These are phyloP conservation scores for Fagus crenata DNA, from an alignment of 306 rosid genomes.

Conservation along the genomic window DNA sequence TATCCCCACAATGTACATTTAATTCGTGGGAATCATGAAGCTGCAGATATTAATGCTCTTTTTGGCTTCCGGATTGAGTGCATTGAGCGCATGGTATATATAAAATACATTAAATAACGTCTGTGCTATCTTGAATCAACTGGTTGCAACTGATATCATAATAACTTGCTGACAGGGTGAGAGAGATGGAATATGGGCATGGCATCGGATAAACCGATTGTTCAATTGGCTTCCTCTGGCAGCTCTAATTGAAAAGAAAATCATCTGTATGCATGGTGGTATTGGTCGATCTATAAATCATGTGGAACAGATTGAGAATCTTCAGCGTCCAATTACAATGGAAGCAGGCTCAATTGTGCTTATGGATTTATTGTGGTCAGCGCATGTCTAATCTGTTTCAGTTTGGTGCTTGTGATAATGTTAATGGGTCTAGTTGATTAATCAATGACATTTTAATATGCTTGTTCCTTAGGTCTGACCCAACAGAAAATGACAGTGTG, in stretches of 20 bases:
- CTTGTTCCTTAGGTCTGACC: constrained; percentile 83
- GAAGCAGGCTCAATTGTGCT: constrained; percentile 99
- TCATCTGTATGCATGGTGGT: constrained; percentile 99
- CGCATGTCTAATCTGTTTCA: constrained; percentile 28
- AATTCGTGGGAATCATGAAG: constrained; percentile 99
- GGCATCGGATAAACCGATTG: constrained; percentile 96
- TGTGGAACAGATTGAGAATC: constrained; percentile 90
- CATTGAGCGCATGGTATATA: constrained; percentile 90
- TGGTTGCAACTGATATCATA: constrained; percentile 28
- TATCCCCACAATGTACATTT: constrained; percentile 83
- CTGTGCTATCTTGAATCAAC: constrained; percentile 15
- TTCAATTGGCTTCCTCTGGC: constrained; percentile 99
- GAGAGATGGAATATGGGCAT: constrained; percentile 98
- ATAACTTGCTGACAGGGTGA: constrained; percentile 71
- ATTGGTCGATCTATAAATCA: constrained; percentile 98
- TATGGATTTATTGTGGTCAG: constrained; percentile 97
- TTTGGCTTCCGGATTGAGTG: constrained; percentile 99
- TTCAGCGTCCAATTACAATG: constrained; percentile 98
- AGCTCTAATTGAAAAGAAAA: constrained; percentile 93
- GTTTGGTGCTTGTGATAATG: constrained; percentile 25
- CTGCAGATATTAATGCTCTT: constrained; percentile 99
- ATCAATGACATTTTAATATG: constrained; percentile 31
- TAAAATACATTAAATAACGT: constrained; percentile 8
- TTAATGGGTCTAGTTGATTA: constrained; percentile 14
- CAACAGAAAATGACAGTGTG: constrained; percentile 96